Conservation (phyloP, 257 asterid species). For the Cordia subcordata region DNA sequence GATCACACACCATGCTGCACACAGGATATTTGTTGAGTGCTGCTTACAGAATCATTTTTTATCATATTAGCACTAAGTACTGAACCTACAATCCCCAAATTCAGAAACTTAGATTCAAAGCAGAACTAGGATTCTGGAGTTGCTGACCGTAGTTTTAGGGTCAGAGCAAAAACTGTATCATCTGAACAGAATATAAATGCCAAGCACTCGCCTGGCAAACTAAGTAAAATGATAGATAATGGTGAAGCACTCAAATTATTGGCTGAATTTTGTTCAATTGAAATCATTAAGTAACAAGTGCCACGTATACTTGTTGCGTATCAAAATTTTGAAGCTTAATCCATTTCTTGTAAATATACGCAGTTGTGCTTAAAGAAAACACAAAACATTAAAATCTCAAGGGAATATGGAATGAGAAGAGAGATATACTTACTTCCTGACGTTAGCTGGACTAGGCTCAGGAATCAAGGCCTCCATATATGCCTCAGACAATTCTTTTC, state of each 20-base stretch:
- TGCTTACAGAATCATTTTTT: too few species aligned
- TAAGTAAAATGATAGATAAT: too few species aligned
- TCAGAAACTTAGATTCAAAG: too few species aligned
- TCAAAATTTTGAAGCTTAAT: neutral
- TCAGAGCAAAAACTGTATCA: too few species aligned
- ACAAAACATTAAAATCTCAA: neutral
- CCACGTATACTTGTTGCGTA: neutral
- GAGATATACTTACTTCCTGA: constrained; percentile 51
- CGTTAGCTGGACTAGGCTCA: constrained; percentile 82
- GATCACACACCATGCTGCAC: too few species aligned
- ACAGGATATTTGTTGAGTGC: too few species aligned
- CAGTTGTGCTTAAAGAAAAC: neutral
- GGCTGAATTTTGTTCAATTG: neutral
- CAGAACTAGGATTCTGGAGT: too few species aligned
- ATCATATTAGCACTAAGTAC: too few species aligned
- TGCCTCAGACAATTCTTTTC: constrained; percentile 72
- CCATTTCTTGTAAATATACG: neutral
- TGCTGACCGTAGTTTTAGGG: too few species aligned
- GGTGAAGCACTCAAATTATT: neutral
- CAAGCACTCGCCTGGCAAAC: too few species aligned
- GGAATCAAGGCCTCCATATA: constrained; percentile 96
- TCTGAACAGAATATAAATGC: too few species aligned
- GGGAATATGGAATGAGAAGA: neutral
- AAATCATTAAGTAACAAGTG: neutral
- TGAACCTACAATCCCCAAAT: too few species aligned